Conservation (phyloP, 345 rosid genomes). For the Odontarrhena argentea region DNA sequence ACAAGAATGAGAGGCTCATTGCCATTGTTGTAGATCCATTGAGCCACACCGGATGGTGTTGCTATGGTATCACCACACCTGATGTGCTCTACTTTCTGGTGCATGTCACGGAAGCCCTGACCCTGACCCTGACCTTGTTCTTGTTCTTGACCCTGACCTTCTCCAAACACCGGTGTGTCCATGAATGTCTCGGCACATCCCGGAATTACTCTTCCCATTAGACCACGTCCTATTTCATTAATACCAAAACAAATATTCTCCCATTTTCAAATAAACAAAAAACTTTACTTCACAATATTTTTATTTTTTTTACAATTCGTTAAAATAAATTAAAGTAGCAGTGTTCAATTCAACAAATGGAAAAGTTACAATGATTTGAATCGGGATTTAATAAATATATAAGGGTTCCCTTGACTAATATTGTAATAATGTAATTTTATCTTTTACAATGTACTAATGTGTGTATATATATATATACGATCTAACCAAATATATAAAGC, state of each 20-base stretch:
- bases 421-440: too few relatives aligned
- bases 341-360: background rate
- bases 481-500: too few relatives aligned
- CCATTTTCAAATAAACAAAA: background rate
- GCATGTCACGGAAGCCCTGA: slow-evolving; percentile 49
- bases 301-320: too few relatives aligned
- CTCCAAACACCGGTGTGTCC: slow-evolving; percentile 40
- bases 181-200: slow-evolving; percentile 72
- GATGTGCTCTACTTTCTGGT: slow-evolving; percentile 58
- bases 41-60: slow-evolving; percentile 54
- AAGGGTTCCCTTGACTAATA: too few relatives aligned
- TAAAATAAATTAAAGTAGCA: background rate
- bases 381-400: too few relatives aligned
- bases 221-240: slow-evolving; percentile 44
- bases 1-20: slow-evolving; percentile 48
- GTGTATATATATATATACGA: too few relatives aligned
- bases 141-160: slow-evolving; percentile 24
- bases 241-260: background rate
- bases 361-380: too few relatives aligned
- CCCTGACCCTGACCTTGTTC: slow-evolving; percentile 21
- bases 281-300: background rate
- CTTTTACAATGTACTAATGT: too few relatives aligned
- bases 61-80: slow-evolving; percentile 54
- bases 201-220: slow-evolving; percentile 46
- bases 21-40: slow-evolving; percentile 66